A percentile compares a stretch with the other conserved stretches of the same genome.
Evolutionary conservation across 768 basidiomycete species (phyloP).

Genomic region (Boletus rubropictus): DNA sequence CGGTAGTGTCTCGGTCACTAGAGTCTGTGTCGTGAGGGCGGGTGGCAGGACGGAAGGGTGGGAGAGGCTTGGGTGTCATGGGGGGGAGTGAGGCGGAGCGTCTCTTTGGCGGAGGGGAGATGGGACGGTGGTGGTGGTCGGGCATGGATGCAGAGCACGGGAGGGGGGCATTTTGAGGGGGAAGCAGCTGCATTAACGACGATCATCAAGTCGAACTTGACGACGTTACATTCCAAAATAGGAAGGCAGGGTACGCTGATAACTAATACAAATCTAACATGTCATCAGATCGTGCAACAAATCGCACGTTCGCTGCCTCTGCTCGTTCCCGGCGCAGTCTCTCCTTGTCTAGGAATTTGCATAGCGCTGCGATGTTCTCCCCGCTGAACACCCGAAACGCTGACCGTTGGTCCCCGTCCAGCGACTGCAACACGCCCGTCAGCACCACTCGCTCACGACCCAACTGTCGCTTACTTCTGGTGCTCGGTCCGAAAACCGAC

Average conservation of each 20-base stretch:
- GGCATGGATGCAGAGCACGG: neutral
- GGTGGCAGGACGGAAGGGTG: neutral
- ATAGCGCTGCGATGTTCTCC: conserved; percentile 54
- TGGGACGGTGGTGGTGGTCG: neutral
- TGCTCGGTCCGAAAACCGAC: conserved; percentile 69
- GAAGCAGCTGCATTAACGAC: neutral
- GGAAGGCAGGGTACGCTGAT: neutral
- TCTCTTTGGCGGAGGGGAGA: neutral
- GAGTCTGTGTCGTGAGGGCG: neutral
- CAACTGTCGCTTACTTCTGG: conserved; percentile 45
- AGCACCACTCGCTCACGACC: neutral
- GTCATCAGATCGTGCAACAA: conserved; percentile 57
- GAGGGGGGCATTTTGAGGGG: neutral
- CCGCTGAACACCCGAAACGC: conserved; percentile 80
- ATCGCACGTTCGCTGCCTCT: conserved; percentile 56
- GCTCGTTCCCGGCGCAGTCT: conserved; percentile 49
- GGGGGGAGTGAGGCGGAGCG: conserved; percentile 34
- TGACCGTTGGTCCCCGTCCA: conserved; percentile 58
- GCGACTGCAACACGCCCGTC: conserved; percentile 39
- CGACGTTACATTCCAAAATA: conserved; percentile 8
- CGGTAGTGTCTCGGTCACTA: neutral
- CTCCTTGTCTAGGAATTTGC: conserved; percentile 70
- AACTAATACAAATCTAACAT: conserved; percentile 53
- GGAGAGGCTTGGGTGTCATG: conserved; percentile 22
- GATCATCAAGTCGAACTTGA: neutral